phyloP scores from a whole-genome alignment of 371 early-diverging fungal species.

The Mortierella sp. region DNA sequence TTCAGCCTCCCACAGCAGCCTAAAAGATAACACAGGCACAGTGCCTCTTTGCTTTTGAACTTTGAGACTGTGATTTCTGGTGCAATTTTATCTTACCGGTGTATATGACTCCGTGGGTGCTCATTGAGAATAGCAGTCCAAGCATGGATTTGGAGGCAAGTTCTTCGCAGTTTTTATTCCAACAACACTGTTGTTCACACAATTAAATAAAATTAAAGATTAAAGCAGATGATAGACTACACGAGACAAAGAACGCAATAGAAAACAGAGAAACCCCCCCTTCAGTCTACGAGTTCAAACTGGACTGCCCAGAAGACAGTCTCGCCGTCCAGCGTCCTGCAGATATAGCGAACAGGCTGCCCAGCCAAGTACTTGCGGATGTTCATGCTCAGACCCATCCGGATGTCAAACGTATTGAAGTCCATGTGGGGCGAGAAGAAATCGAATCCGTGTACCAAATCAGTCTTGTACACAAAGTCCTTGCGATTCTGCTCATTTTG shows the following conservation, averaged over 20 bases:
- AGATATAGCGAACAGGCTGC: constrained; percentile 74
- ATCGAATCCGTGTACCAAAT: constrained; percentile 75
- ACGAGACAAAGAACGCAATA: not conserved
- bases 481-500: constrained; percentile 68
- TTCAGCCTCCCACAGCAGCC: constrained; percentile 52
- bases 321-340: constrained; percentile 60
- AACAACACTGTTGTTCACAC: too few species aligned
- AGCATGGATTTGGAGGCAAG: too few species aligned
- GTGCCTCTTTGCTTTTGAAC: not conserved
- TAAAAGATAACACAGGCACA: not conserved
- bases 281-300: constrained; percentile 61
- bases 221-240: not conserved
- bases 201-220: not conserved
- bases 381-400: constrained; percentile 74
- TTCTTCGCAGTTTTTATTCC: too few species aligned
- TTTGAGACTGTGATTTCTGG: constrained; percentile 3
- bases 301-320: constrained; percentile 64
- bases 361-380: constrained; percentile 71
- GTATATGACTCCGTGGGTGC: too few species aligned
- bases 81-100: not conserved
- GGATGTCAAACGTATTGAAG: constrained; percentile 80
- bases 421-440: constrained; percentile 82
- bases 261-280: not conserved
- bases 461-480: constrained; percentile 63
- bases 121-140: too few species aligned